A percentile compares a stretch with the other conserved stretches of the same genome.
phyloP scores from a whole-genome alignment of 257 asterid species.

The Marsdenia floribunda region DNA sequence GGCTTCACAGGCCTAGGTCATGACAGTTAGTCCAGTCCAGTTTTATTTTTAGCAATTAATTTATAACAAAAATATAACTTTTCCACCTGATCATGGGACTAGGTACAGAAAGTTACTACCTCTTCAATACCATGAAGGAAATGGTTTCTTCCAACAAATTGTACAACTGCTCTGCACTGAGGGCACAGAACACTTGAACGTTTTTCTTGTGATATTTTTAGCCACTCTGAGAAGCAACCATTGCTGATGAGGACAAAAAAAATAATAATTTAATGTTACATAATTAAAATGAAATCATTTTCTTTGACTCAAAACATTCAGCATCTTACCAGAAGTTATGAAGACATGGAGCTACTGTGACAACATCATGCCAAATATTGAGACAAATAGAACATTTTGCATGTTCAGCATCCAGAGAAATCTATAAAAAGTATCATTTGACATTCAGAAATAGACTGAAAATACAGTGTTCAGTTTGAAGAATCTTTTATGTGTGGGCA shows the following conservation, averaged over 20 bases:
- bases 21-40: no score
- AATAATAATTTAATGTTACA: neutral
- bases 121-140: constrained; percentile 85
- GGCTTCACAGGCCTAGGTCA: no score
- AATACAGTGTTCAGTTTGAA: constrained; percentile 2
- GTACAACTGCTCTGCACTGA: constrained; percentile 88
- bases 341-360: constrained; percentile 94
- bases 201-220: constrained; percentile 74
- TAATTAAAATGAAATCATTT: constrained; percentile 7
- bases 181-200: constrained; percentile 73
- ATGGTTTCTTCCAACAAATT: constrained; percentile 91
- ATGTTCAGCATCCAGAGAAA: constrained; percentile 72
- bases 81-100: neutral
- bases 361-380: constrained; percentile 94
- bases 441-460: constrained; percentile 11
- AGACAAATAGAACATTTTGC: constrained; percentile 89
- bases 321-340: constrained; percentile 81
- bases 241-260: constrained; percentile 52
- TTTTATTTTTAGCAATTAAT: no score
- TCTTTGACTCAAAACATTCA: constrained; percentile 13
- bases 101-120: constrained; percentile 30
- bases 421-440: constrained; percentile 31
- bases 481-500: neutral
- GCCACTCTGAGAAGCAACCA: constrained; percentile 99
- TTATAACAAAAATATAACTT: neutral